Conservation (phyloP, 805 yeast species). For the Candida awuae region DNA sequence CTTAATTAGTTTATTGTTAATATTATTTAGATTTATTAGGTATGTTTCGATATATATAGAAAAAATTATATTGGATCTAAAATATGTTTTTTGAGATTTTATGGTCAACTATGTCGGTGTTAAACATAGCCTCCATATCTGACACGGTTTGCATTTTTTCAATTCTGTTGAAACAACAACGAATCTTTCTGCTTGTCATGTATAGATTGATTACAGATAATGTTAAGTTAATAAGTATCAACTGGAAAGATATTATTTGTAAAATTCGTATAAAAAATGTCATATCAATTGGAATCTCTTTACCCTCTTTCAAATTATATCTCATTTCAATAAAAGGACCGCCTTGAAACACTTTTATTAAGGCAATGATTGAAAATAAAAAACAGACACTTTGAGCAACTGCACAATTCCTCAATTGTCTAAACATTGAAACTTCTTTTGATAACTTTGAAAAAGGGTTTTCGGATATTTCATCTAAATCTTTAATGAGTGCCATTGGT, state of each 20-base stretch:
- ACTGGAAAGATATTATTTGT: constrained; percentile 20
- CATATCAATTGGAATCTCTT: constrained; percentile 6
- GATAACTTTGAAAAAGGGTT: constrained; percentile 21
- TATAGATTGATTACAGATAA: constrained; percentile 19
- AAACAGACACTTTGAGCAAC: constrained; percentile 17
- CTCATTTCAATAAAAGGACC: constrained; percentile 9
- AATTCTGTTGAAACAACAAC: constrained; percentile 20
- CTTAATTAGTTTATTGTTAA: neutral
- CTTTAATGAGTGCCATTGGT: constrained; percentile 18
- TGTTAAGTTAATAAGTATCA: constrained; percentile 16
- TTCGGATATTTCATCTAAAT: constrained; percentile 19
- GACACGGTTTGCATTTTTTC: constrained; percentile 15
- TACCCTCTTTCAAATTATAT: neutral
- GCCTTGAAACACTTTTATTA: constrained; percentile 12
- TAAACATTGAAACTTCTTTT: constrained; percentile 19
- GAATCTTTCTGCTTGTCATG: constrained; percentile 20
- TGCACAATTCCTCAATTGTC: constrained; percentile 15
- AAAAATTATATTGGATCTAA: constrained; percentile 11
- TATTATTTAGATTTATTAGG: constrained; percentile 2
- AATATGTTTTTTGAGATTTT: constrained; percentile 17
- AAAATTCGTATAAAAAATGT: constrained; percentile 11
- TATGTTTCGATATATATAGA: neutral
- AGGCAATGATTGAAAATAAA: constrained; percentile 19
- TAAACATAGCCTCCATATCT: constrained; percentile 4
- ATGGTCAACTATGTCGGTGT: constrained; percentile 11